Base-by-base conservation (phyloP, 306 rosid genomes). In the Citrullus mucosospermus region DNA sequence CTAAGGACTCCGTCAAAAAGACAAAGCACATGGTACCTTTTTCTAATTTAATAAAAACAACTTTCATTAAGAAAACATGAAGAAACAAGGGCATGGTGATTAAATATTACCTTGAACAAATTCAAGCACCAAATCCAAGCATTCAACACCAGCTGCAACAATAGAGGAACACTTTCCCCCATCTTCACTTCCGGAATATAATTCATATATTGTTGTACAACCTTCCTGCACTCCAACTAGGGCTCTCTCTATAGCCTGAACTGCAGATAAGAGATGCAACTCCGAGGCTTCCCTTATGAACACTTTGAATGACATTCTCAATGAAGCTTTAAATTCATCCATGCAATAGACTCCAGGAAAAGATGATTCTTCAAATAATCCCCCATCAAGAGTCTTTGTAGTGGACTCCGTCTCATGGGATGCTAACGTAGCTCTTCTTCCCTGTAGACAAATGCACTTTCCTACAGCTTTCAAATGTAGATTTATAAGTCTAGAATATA, bases 101-200 rank as follows among this genome's bases (percentile, higher is more conserved):
- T 48, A 30, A 72, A 75, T 51, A 59, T 82, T 90, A 94, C 98
- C 98, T 87, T 97, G 86, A 80, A 86, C 93, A 85, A 81, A 89
- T 79, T 94, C 97, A 60, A 90, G 87, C 84, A 94, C 89, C 90
- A 94, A 84, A 83, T 87, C 90, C 83, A 92, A 87, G 85, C 92
- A 92, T 77, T 94, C 95, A 83, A 94, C 80, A 71, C 92, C 96
- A 80, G 92, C 94, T 9, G 97, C 92, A 79, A 89, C 95, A 62
- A 83, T 58, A 72, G 91, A 84, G 43, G 95, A 92, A 82, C 88
- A 81, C 51, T 82, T 81, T 54, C 97, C 96, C 36, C 96, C 93
- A 75, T 83, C 84, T 81, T 75, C 83, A 80, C 87, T 85, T 78
- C 83, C 87, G 14, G 84, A 80, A 81, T 86, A 79, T 83, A 94